These are phyloP conservation scores for Camellia japonica DNA, from an alignment of 148 eudicot genomes.

Conservation along the genomic window DNA sequence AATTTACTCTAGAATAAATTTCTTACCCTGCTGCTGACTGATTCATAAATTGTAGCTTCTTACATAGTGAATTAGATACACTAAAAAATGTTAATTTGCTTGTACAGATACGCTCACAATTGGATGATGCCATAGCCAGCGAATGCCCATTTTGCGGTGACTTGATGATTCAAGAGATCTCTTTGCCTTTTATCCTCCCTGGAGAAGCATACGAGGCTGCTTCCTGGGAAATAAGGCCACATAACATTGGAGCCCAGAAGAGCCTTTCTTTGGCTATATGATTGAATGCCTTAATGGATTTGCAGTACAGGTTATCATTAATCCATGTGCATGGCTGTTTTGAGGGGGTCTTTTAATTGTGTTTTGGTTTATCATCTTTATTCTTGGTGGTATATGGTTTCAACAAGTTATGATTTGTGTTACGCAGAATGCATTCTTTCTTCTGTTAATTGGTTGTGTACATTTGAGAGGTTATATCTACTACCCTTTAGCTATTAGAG, in stretches of 20 bases:
- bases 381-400: neutral
- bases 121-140: constrained; percentile 89
- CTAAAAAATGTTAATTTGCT: neutral
- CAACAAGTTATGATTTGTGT: neutral
- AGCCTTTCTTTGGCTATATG: constrained; percentile 54
- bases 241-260: constrained; percentile 41
- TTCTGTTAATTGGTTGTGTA: too few species aligned
- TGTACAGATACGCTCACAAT: constrained; percentile 73
- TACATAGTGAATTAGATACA: neutral
- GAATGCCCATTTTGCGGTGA: constrained; percentile 99
- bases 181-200: constrained; percentile 71
- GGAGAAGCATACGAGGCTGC: constrained; percentile 55
- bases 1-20: neutral
- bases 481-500: too few species aligned
- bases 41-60: neutral
- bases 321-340: neutral
- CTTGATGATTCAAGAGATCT: constrained; percentile 88
- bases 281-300: neutral
- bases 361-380: neutral
- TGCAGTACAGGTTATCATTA: neutral
- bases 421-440: too few species aligned
- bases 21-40: neutral
- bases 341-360: neutral
- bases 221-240: constrained; percentile 80
- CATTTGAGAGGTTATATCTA: neutral